A percentile compares a stretch with the other conserved stretches of the same genome.
These are phyloP conservation scores for Vitis amurensis DNA, from an alignment of 164 flowering plant genomes.

Conservation along the genomic window DNA sequence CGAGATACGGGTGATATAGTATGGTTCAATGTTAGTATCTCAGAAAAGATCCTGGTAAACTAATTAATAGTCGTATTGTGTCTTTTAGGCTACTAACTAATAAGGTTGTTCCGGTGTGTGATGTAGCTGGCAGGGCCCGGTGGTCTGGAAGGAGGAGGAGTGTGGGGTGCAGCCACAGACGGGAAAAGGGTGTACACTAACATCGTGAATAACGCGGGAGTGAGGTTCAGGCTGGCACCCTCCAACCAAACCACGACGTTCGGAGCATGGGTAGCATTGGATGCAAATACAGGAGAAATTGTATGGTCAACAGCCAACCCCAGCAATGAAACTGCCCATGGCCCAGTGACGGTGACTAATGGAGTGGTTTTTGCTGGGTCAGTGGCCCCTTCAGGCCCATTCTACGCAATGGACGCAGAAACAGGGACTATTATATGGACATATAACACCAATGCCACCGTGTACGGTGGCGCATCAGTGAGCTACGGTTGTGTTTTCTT, in stretches of 20 bases:
- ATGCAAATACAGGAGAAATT: slow-evolving; percentile 38
- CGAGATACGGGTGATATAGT: slow-evolving; percentile 47
- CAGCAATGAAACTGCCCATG: slow-evolving; percentile 31
- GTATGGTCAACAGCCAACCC: slow-evolving; percentile 53
- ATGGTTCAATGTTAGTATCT: slow-evolving; percentile 42
- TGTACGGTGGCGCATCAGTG: slow-evolving; percentile 50
- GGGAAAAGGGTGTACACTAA: slow-evolving; percentile 42
- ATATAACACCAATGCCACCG: slow-evolving; percentile 43
- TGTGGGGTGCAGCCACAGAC: slow-evolving; percentile 57
- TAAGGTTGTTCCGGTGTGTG: not conserved
- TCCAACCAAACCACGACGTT: slow-evolving; percentile 34
- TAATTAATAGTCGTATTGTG: too few species aligned
- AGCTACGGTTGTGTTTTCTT: slow-evolving; percentile 45
- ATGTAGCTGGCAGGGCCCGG: slow-evolving; percentile 54
- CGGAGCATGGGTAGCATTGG: slow-evolving; percentile 61
- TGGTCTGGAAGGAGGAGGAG: slow-evolving; percentile 43
- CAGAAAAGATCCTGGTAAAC: too few species aligned
- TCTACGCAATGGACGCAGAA: slow-evolving; percentile 43
- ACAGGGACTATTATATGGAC: slow-evolving; percentile 49
- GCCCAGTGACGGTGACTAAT: slow-evolving; percentile 46
- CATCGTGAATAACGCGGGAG: slow-evolving; percentile 30
- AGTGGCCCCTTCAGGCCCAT: slow-evolving; percentile 31
- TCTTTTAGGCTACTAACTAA: not conserved
- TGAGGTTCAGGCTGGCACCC: slow-evolving; percentile 40
- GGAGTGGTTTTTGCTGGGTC: slow-evolving; percentile 52